Percentiles rank a stretch among this genome's conserved stretches.
These are phyloP conservation scores for Metrosideros polymorpha DNA, from an alignment of 441 rosid genomes.

Conservation along the genomic window DNA sequence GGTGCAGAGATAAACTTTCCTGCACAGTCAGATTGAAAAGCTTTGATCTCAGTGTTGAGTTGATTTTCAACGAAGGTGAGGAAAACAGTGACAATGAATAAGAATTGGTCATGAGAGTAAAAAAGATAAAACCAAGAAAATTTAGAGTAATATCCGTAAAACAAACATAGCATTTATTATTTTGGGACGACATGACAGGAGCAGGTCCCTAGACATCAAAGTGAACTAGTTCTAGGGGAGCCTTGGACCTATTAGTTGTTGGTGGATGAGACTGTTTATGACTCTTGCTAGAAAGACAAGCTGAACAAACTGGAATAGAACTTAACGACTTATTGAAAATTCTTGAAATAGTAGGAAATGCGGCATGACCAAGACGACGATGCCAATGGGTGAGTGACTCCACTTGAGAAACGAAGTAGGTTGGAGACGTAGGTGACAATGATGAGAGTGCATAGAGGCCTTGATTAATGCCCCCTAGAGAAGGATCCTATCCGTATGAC, in stretches of 20 bases:
- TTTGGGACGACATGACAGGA: too few species aligned
- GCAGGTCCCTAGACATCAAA: too few species aligned
- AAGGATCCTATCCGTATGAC: background rate
- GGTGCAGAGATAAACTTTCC: background rate
- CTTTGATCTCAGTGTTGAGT: background rate
- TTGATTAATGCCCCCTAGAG: background rate
- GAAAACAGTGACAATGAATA: background rate
- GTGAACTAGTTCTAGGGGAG: background rate
- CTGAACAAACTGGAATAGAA: too few species aligned
- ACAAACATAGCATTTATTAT: background rate
- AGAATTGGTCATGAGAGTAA: background rate
- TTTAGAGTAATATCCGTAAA: background rate
- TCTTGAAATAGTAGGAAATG: background rate
- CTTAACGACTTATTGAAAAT: background rate
- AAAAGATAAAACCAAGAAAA: background rate
- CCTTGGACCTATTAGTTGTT: background rate
- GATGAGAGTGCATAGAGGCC: background rate
- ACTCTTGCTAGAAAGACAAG: background rate
- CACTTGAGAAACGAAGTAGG: background rate
- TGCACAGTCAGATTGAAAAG: background rate
- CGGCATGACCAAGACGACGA: background rate
- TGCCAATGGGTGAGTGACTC: background rate
- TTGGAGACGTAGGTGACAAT: background rate
- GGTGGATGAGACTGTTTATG: background rate
- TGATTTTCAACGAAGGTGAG: background rate